Evolutionary conservation across 1,139 yeast species (phyloP), one percentile per base, ranked within the genome.

Genomic region (Saccharomyces uvarum): DNA sequence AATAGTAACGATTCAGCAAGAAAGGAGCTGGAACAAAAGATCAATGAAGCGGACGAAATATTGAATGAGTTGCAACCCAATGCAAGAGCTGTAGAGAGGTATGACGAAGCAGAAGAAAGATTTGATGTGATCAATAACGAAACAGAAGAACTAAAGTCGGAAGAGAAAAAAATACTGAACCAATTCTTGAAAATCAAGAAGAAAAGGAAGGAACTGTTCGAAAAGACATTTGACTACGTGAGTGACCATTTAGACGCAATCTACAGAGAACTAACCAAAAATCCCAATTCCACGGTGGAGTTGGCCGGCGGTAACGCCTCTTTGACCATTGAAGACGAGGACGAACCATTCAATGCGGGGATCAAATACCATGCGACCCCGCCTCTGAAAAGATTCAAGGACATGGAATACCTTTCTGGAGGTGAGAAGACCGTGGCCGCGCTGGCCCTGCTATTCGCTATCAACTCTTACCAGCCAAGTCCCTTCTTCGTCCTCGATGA

Each of bases 361-460:
- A 78, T 90, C 53, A 86, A 84, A 63, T 95, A 89, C 65, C 95
- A 90, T 68, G 97, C 97, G 0, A 91, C 91, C 86, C 98, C 99
- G 1, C 99, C 99, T 9, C 80, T 88, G 82, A 95, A 93, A 65
- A 77, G 97, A 61, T 93, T 90, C 69, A 80, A 95, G 64, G 97
- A 89, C 62, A 91, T 93, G 90, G 96, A 89, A 56, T 80, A 88
- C 57, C 76, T 93, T 13, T 89, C 97, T 0, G 99, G 99, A 52
- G 99, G 99, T 51, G 99, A 93, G 67, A 90, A 91, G 69, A 88
- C 98, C 1, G 86, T 93, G 72, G 99, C 99, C 1, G 99, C 99
- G 0, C 76, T 93, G 61, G 97, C 98, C 0, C 75, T 93, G 59
- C 71, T 93, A 51, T 93, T 93, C 75, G 95, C 99, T 1, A 82